Conservation (phyloP, 1,284 basidiomycete species). For the Heterobasidion annosum region DNA sequence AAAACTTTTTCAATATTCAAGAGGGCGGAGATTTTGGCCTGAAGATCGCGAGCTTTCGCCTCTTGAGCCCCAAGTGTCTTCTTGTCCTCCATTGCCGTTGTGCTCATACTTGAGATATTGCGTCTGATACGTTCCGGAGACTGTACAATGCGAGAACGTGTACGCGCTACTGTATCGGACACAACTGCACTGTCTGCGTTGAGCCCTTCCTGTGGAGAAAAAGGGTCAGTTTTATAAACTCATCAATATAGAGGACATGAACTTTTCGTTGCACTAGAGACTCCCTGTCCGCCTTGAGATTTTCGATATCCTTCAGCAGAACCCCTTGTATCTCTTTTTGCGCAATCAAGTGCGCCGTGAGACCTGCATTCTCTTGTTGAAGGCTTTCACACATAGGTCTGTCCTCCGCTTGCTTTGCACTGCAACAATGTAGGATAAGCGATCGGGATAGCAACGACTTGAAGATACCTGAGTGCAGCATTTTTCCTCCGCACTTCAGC, state of each 20-base stretch:
- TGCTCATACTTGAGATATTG: constrained; percentile 66
- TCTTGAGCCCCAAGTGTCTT: constrained; percentile 52
- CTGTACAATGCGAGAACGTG: constrained; percentile 71
- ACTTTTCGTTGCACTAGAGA: constrained; percentile 47
- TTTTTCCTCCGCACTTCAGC: constrained; percentile 46
- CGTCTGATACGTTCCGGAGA: constrained; percentile 81
- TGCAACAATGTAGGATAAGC: constrained; percentile 17
- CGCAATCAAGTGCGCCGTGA: constrained; percentile 56
- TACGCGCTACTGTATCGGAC: constrained; percentile 50
- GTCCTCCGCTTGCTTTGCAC: constrained; percentile 60
- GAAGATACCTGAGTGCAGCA: constrained; percentile 51
- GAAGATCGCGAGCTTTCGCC: constrained; percentile 65
- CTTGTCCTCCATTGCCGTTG: constrained; percentile 52
- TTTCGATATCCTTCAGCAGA: constrained; percentile 50
- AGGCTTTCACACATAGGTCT: constrained; percentile 60
- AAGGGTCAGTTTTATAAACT: not conserved
- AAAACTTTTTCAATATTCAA: constrained; percentile 63
- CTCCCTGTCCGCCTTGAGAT: constrained; percentile 61
- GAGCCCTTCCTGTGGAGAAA: constrained; percentile 40
- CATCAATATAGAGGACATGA: not conserved
- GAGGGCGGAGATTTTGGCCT: constrained; percentile 63
- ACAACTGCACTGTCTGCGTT: constrained; percentile 47
- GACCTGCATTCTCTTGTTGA: constrained; percentile 47
- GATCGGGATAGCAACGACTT: not conserved
- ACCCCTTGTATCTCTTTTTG: constrained; percentile 58